These are phyloP conservation scores for Lentinus tigrinus DNA, from an alignment of 768 basidiomycete genomes.

Conservation along the genomic window DNA sequence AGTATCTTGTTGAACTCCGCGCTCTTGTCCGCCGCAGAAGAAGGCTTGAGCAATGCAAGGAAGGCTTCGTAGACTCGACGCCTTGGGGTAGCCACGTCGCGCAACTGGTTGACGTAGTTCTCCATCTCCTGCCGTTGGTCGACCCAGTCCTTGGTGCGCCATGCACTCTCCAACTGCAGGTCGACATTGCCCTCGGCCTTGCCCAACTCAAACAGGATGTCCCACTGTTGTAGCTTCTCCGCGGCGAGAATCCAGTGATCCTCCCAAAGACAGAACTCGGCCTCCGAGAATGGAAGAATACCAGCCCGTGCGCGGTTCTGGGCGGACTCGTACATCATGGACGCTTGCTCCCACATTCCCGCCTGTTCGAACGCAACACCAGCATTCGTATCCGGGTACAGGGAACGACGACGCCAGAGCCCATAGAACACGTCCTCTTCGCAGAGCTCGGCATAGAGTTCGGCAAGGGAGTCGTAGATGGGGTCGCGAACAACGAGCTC, in stretches of 20 bases:
- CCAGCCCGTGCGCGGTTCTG: constrained; percentile 83
- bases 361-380: constrained; percentile 91
- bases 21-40: constrained; percentile 78
- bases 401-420: constrained; percentile 85
- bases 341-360: constrained; percentile 95
- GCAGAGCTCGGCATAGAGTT: constrained; percentile 91
- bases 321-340: constrained; percentile 83
- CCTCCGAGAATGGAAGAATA: constrained; percentile 84
- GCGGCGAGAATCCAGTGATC: constrained; percentile 98
- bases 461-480: constrained; percentile 87
- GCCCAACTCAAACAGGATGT: constrained; percentile 88
- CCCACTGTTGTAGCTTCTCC: constrained; percentile 98
- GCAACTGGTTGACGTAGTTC: constrained; percentile 73
- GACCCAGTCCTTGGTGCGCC: constrained; percentile 92
- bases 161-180: constrained; percentile 90
- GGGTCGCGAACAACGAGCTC: constrained; percentile 79
- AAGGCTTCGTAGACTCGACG: constrained; percentile 97
- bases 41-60: constrained; percentile 83
- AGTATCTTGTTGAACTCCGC: constrained; percentile 83
- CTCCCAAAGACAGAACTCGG: constrained; percentile 97
- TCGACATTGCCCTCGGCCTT: constrained; percentile 89
- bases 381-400: constrained; percentile 87
- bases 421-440: constrained; percentile 99
- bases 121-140: constrained; percentile 33
- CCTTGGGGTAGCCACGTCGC: constrained; percentile 91